Evolutionary conservation across 2,329 filamentous ascomycete genomes (phyloP), one percentile per base, ranked within the genome.

Genomic region (Sphaerulina vaccinii): DNA sequence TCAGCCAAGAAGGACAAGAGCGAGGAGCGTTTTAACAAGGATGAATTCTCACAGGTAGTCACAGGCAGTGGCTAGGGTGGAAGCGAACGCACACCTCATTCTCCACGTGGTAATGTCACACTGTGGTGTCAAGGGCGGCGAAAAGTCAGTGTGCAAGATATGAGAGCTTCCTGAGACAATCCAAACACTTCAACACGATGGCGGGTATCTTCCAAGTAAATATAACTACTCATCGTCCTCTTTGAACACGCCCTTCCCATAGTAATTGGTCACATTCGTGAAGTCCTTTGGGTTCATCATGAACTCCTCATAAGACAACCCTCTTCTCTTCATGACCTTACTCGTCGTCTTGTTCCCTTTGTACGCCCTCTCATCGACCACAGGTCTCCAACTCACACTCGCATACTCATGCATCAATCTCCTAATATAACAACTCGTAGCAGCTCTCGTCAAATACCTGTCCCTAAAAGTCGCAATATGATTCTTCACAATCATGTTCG

Each of bases 361-460:
- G 29, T 21, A 15, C 2, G 22, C 5, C 13, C 18, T 19, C 7
- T 41, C 24, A n/a, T 33, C 35, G 2, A 41, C 37, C 13, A 63
- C 52, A n/a, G 65, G 65, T 40, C 44, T 47, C 33, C 62, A 64
- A 22, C 59, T 54, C 5, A 67, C 61, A 5, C 55, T 48, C 0
- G 53, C 56, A 52, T 65, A 68, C 5, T 55, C 59, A 8, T 49
- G 18, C 15, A 68, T 58, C 43, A 68, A 37, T 21, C 49, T 49
- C 7, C 65, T 55, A 53, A 65, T 60, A 40, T 69, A 69, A 48
- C 66, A 69, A 10, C 65, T 61, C 15, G 61, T 59, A 3, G 65
- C 66, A 1, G 65, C 64, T 24, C 61, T 56, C 1, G 64, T 65
- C 1, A 62, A 36, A 39, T 67, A 66, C 9, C 59, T 50, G 7